These are phyloP conservation scores for Mycena vitilis DNA, from an alignment of 768 basidiomycete genomes.

Conservation along the genomic window DNA sequence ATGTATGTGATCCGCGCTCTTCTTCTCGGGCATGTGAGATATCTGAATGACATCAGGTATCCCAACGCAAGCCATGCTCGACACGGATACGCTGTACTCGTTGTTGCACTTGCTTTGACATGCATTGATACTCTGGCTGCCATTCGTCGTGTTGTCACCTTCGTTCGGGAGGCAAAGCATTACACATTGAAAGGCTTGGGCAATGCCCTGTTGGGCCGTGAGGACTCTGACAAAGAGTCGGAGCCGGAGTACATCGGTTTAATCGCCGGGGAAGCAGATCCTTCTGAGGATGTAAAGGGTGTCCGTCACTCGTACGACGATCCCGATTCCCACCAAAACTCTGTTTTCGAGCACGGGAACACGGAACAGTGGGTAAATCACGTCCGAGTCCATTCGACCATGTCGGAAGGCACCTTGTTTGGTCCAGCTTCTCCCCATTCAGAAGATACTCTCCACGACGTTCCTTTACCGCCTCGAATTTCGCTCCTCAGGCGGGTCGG, in stretches of 20 bases:
- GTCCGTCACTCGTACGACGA: constrained; percentile 37
- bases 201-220: constrained; percentile 63
- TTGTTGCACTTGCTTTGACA: constrained; percentile 59
- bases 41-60: constrained; percentile 63
- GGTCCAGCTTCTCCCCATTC: constrained; percentile 64
- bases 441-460: constrained; percentile 67
- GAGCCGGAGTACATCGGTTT: constrained; percentile 70
- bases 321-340: constrained; percentile 43
- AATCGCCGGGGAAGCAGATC: constrained; percentile 64
- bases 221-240: constrained; percentile 42
- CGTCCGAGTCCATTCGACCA: constrained; percentile 52
- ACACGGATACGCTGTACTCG: constrained; percentile 53
- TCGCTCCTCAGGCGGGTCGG: constrained; percentile 56
- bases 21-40: constrained; percentile 21
- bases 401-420: constrained; percentile 67
- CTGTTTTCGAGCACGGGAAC: constrained; percentile 49
- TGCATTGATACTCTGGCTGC: constrained; percentile 65
- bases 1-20: constrained; percentile 65
- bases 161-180: constrained; percentile 55
- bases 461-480: constrained; percentile 41
- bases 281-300: constrained; percentile 60
- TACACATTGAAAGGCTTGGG: constrained; percentile 65
- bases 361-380: constrained; percentile 68
- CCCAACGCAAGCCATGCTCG: constrained; percentile 21
- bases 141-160: constrained; percentile 63